Evolutionary conservation across 257 asterid genomes (phyloP), one percentile per base, ranked within the genome.

Genomic region (Leptodermis oblonga): DNA sequence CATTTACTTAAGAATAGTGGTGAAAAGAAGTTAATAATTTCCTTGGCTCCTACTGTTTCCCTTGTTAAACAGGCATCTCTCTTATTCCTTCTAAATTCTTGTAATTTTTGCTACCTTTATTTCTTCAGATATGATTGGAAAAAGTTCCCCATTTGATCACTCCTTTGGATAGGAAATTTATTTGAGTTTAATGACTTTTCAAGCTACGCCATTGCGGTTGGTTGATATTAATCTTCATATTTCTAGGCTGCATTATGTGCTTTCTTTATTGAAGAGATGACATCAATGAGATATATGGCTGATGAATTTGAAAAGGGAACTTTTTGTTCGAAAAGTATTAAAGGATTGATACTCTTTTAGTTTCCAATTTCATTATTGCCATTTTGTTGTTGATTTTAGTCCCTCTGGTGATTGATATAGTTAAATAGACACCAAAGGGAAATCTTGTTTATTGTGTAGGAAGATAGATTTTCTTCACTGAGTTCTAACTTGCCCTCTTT

Each of bases 1-100:
- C 78, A 78, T 73, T 71, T 86, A 11, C 59, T 90, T 68, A 82
- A 68, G 73, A 69, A 68, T 45, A 68, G 30, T 79, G 84, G 79
- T 76, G 85, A 68, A 46, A 87, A 81, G 75, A 90, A 81, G 79
- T 60, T 80, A 72, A 88, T 93, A 26, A 75, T 83, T 30, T 83
- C 86, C 87, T 82, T 93, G 88, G 86, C 90, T 54, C 92, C 97
- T 64, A 88, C 96, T 53, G 96, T 93, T 74, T 85, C 76, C 73
- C 95, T 86, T 78, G 97, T 93, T n/a, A 89, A 79, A 15, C 94
- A 86, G 97, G 99, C 72, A 79, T 76, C 81, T 62, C 36, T n/a
- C 60, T 9, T 20, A 55, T 42, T 48, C 5, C 11, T 1, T 49
- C 22, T 65, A 18, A 59, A 7, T 33, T 51, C 30, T 46, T 7